Evolutionary conservation across 768 basidiomycete species (phyloP), one percentile per base, ranked within the genome.

Genomic region (Russula ochroleuca): DNA sequence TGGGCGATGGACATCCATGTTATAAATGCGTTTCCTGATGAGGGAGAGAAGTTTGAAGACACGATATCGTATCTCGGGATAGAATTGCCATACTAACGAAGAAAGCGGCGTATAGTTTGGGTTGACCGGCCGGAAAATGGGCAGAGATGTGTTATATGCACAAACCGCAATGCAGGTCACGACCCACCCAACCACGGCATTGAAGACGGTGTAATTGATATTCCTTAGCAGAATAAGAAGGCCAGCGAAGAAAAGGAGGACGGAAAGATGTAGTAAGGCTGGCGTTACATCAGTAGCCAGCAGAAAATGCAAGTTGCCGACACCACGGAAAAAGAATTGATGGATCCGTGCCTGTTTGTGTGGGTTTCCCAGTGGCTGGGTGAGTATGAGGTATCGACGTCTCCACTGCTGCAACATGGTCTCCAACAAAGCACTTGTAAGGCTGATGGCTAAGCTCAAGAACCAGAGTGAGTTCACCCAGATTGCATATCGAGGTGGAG

Each of bases 391-490:
- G n/a, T 52, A 60, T 31, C 21, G 49, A 17, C 40, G 50, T 17
- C 50, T 3, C 59, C 50, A 56, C 25, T 56, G 55, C 15, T 31
- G 55, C 6, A 31, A 2, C 4, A 56, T 6, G 3, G 55, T 56
- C 19, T 50, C 59, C 15, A 60, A 1, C 6, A 52, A 1, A 31
- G 59, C 59, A 41, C 59, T 23, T 3, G 40, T 15, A 51, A 60
- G 19, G 21, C 50, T 51, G 3, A 41, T 52, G 4, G 0, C 17
- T 41, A 60, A 52, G 50, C 50, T 60, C 19, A 37, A 43, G 50
- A 60, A 43, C 59, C 50, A 60, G 17, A 60, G 40, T 1, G n/a
- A 56, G 28, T 56, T 56, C 17, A 56, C 55, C 37, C 14, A 23
- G 38, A 55, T 25, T 15, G 49, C 45, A 2, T 19, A 31, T 2